Evolutionary conservation across 2,329 filamentous ascomycete species (phyloP).

Genomic region (Pezicula radicicola): DNA sequence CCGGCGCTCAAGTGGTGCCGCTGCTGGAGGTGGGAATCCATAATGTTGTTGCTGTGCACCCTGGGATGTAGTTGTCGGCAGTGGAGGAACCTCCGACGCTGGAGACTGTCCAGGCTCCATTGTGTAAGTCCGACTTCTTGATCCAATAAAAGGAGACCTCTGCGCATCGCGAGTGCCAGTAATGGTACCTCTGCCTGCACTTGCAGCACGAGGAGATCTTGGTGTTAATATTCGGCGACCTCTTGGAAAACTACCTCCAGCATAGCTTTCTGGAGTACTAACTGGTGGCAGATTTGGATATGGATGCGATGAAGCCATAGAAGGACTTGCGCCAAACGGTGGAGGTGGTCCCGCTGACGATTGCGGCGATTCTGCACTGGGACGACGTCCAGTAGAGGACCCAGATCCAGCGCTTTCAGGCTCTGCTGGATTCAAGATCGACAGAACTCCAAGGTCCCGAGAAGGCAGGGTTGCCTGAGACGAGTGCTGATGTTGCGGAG

Average conservation of each 20-base stretch:
- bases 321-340: conserved; percentile 22
- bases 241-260: conserved; percentile 21
- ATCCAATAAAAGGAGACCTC: conserved; percentile 42
- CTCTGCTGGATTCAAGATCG: conserved; percentile 32
- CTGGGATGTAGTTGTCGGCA: conserved; percentile 31
- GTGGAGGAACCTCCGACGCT: conserved; percentile 38
- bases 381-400: conserved; percentile 11
- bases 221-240: conserved; percentile 25
- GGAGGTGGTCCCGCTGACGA: conserved; percentile 13
- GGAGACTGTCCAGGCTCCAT: conserved; percentile 34
- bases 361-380: conserved; percentile 21
- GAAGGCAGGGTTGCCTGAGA: conserved; percentile 19
- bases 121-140: conserved; percentile 36
- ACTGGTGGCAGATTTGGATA: conserved; percentile 17
- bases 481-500: conserved; percentile 15
- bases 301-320: conserved; percentile 12
- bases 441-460: conserved; percentile 31
- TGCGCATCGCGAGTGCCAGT: conserved; percentile 46
- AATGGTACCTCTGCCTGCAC: conserved; percentile 40
- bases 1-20: conserved; percentile 29
- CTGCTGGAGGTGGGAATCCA: conserved; percentile 36
- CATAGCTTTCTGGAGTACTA: conserved; percentile 19
- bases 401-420: conserved; percentile 13
- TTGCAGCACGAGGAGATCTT: conserved; percentile 46
- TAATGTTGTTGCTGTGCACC: conserved; percentile 20